phyloP scores from a whole-genome alignment of 2,329 filamentous ascomycete genomes.

The Erysiphe pulchra region DNA sequence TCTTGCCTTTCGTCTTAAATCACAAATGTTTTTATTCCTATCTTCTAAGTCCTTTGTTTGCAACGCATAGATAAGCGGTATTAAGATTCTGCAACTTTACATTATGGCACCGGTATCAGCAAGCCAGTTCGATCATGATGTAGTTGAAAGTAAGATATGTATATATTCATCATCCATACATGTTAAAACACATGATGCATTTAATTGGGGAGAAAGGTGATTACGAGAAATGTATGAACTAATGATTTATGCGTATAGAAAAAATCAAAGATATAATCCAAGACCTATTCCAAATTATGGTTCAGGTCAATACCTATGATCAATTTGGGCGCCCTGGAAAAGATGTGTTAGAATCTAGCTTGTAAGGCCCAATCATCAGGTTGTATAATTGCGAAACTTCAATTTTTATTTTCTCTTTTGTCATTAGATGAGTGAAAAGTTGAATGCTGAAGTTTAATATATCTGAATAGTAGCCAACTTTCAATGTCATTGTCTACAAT shows the following conservation, averaged over 20 bases:
- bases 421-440: too few species aligned
- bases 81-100: too few species aligned
- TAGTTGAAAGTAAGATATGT: constrained; percentile 14
- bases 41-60: too few species aligned
- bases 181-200: background rate
- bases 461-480: constrained; percentile 8
- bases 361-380: constrained; percentile 14
- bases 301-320: constrained; percentile 36
- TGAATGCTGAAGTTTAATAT: too few species aligned
- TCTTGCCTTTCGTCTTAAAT: too few species aligned
- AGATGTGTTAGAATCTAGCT: constrained; percentile 28
- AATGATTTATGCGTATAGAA: constrained; percentile 15
- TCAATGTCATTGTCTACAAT: constrained; percentile 17
- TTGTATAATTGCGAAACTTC: too few species aligned
- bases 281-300: constrained; percentile 35
- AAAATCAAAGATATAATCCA: constrained; percentile 36
- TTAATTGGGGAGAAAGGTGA: background rate
- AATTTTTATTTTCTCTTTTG: too few species aligned
- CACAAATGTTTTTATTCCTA: too few species aligned
- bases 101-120: constrained; percentile 14
- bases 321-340: constrained; percentile 20
- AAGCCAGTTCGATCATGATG: constrained; percentile 13
- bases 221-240: background rate
- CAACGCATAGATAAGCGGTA: too few species aligned
- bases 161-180: background rate